phyloP scores from a whole-genome alignment of 2,329 filamentous ascomycete species.

The Talaromyces verruculosus region DNA sequence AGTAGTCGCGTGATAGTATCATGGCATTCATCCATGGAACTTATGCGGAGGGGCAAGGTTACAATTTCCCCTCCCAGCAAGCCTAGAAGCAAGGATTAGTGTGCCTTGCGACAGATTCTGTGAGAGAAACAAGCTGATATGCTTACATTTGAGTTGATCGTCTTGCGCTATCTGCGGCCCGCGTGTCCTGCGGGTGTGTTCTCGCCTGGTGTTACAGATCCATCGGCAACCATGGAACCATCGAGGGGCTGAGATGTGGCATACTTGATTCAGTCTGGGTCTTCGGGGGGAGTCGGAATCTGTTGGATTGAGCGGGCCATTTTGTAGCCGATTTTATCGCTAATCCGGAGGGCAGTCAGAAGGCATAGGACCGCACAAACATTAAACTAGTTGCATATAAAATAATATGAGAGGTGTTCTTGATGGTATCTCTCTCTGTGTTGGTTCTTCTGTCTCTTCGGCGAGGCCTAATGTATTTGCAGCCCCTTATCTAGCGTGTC shows the following conservation, averaged over 20 bases:
- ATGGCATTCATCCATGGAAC: not conserved
- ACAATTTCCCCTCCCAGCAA: not conserved
- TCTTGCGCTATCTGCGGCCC: not conserved
- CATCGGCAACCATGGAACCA: not conserved
- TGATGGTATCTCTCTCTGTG: no score
- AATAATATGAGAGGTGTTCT: no score
- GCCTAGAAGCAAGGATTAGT: not conserved
- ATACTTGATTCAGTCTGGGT: not conserved
- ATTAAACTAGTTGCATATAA: no score
- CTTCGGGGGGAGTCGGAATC: not conserved
- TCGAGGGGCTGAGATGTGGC: not conserved
- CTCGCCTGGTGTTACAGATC: not conserved
- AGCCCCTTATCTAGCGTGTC: no score
- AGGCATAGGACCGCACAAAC: no score
- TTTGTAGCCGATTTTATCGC: no score
- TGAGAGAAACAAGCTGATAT: not conserved
- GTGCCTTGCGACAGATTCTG: not conserved
- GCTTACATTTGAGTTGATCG: not conserved
- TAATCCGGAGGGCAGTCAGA: no score
- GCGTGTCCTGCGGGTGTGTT: not conserved
- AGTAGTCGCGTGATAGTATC: not conserved
- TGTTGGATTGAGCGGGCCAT: no score
- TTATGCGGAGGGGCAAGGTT: not conserved
- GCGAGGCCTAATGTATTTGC: no score
- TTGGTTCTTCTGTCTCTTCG: no score